Base-by-base conservation (phyloP, 2,329 filamentous ascomycete species). In the Neopestalotiopsis clavispora region DNA sequence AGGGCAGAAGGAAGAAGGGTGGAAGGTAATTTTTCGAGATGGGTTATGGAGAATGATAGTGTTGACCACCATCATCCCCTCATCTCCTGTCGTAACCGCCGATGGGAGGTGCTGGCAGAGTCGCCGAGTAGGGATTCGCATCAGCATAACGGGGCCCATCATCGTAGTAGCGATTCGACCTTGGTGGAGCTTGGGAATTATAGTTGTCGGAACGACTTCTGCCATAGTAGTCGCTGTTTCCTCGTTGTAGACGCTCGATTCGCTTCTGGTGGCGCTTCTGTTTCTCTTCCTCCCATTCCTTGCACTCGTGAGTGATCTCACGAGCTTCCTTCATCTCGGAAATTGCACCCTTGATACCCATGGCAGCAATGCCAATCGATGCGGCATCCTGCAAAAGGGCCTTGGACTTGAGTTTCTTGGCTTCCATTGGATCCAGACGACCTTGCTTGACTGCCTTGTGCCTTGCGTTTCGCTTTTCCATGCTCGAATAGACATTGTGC, bases 341-440 rank as follows among this genome's bases (percentile, higher is more conserved):
- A 58, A 89, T 72, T 72, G 87, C 87, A 42, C 86, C 84, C 76
- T 88, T 87, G 78, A 90, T 85, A 60, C 87, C 86, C 74, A 90
- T 74, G 13, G 86, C 86, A 1, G 87, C 87, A 65, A 89, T 85
- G 68, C 87, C 87, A 5, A 89, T 81, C 3, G 86, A 87, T n/a
- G 87, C 87, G 0, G 85, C 86, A 73, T 90, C 87, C 77, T 89
- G 85, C 71, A 89, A 76, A 10, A 89, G 76, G 12, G 87, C 86
- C 76, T 85, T 88, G 65, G 83, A 82, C 80, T 87, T 89, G 75
- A 89, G 82, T 74, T 88, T 88, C 75, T 83, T 85, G 69, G 87
- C 87, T 72, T 88, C 84, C 63, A 79, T 77, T 5, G 80, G 77
- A 69, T 83, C 86, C 28, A 89, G 77, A n/a, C 81, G 80, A 34